Evolutionary conservation across 495 filamentous ascomycete genomes (phyloP).

Genomic region (Jackrogersella multiformis): DNA sequence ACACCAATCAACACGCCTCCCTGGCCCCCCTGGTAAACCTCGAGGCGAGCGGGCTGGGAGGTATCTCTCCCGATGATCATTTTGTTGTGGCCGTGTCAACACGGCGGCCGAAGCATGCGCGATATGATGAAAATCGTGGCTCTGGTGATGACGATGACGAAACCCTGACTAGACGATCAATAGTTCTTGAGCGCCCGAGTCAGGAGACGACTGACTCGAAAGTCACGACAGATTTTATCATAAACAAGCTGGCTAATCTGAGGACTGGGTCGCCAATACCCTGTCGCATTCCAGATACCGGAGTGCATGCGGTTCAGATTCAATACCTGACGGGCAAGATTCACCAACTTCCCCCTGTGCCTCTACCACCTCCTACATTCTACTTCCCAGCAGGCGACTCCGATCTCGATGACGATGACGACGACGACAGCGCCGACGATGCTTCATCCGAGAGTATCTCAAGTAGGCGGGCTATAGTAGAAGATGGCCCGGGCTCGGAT

Average conservation of each 20-base stretch:
- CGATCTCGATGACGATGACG: conserved; percentile 36
- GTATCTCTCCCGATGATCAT: conserved; percentile 72
- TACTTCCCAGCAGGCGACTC: conserved; percentile 52
- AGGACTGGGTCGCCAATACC: conserved; percentile 49
- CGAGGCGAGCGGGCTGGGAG: conserved; percentile 71
- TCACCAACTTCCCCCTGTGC: conserved; percentile 49
- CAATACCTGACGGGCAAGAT: conserved; percentile 49
- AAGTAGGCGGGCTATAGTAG: conserved; percentile 42
- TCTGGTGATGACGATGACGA: conserved; percentile 32
- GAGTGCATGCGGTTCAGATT: conserved; percentile 37
- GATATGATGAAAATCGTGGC: conserved; percentile 2
- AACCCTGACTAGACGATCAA: conserved; percentile 8
- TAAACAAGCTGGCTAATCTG: conserved; percentile 48
- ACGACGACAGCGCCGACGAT: conserved; percentile 42
- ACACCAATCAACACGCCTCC: conserved; percentile 37
- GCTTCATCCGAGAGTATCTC: conserved; percentile 44
- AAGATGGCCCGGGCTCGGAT: conserved; percentile 41
- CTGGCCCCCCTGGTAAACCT: conserved; percentile 48
- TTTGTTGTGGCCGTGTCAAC: conserved; percentile 67
- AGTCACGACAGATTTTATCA: conserved; percentile 49
- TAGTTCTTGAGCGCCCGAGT: conserved; percentile 4
- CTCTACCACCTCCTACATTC: conserved; percentile 56
- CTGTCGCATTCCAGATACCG: not conserved
- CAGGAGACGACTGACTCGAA: conserved; percentile 36
- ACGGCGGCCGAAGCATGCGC: conserved; percentile 48